Evolutionary conservation across 2,329 filamentous ascomycete species (phyloP).

Genomic region (Penicillium sp.): DNA sequence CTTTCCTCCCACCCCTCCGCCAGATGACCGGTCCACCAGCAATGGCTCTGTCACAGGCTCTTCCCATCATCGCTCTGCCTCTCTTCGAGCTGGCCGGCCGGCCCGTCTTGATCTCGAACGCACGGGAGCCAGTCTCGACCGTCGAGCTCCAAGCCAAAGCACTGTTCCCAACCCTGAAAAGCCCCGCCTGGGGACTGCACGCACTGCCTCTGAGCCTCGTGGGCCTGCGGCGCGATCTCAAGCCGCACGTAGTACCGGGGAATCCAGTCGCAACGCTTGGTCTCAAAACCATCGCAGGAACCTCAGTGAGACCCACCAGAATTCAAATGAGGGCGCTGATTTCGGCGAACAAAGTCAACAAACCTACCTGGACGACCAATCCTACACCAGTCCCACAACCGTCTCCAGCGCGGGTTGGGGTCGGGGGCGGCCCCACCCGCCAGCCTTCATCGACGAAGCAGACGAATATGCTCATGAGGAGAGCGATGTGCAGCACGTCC

Average conservation of each 20-base stretch:
- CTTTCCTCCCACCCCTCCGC: constrained; percentile 97
- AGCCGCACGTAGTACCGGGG: constrained; percentile 25
- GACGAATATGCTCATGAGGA: constrained; percentile 66
- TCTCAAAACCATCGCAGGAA: constrained; percentile 30
- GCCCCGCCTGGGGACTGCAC: constrained; percentile 42
- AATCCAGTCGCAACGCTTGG: constrained; percentile 24
- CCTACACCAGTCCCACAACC: constrained; percentile 56
- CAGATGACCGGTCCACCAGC: constrained; percentile 67
- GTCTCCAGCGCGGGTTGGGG: constrained; percentile 38
- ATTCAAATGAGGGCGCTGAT: constrained; percentile 1
- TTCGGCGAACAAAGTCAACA: constrained; percentile 8
- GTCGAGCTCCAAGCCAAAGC: constrained; percentile 28
- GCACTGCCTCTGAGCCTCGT: constrained; percentile 49
- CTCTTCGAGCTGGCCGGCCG: constrained; percentile 43
- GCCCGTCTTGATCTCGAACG: constrained; percentile 41
- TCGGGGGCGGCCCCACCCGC: constrained; percentile 36
- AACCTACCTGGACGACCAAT: constrained; percentile 32
- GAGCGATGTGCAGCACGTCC: constrained; percentile 63
- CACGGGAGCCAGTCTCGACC: constrained; percentile 22
- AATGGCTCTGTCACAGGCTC: constrained; percentile 20
- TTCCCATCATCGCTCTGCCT: constrained; percentile 39
- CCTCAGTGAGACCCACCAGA: constrained; percentile 26
- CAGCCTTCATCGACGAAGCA: constrained; percentile 72
- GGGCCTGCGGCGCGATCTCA: constrained; percentile 34
- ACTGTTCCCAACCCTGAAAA: constrained; percentile 24